Base-by-base conservation (phyloP, 208 protist species). In the Wallacemonas sp. region DNA sequence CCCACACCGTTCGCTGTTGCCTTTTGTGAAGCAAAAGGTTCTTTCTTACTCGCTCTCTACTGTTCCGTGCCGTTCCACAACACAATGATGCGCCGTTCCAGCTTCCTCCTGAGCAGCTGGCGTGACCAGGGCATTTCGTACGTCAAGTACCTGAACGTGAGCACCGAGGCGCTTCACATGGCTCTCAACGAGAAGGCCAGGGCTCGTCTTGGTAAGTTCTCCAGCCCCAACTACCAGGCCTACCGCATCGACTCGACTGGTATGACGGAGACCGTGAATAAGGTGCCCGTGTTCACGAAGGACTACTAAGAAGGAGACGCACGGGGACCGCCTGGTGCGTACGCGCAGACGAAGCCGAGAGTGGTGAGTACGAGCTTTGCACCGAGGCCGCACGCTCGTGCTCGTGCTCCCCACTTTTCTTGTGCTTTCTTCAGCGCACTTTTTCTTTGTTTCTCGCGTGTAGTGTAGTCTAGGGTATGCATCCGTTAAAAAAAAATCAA, bases 111-210 rank as follows among this genome's bases (percentile, higher is more conserved):
- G 50, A 90, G 67, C 52, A 75, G 30, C 67, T 96, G 91, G 91
- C 77, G 91, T 48, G 85, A 93, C 58, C 85, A 94, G 62, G 90
- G 90, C 45, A 91, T 96, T 68, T 93, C 81, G 63, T 96, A 96
- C 76, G 53, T 96, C 39, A 90, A 92, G 70, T 96, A 96, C 70
- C 81, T 96, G 3, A 96, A 96, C 63, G 84, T 96, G 6, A 79
- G 81, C 76, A 94, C 87, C 5, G 87, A 93, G 66, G 73, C 91
- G 10, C 77, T 96, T 34, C 91, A 94, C 76, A 90, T 82, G 76
- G 55, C 83, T 6, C 67, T 86, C 13, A 93, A 81, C 53, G 82
- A 88, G 8, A 84, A 79, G 66, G 52, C 57, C 21, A 71, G 72
- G 34, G 70, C 55, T 26, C 94, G 92, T 68, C 92, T 94, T 69